Evolutionary conservation across 108 stramenopile species (phyloP).

Genomic region (Cyclotella sp.): DNA sequence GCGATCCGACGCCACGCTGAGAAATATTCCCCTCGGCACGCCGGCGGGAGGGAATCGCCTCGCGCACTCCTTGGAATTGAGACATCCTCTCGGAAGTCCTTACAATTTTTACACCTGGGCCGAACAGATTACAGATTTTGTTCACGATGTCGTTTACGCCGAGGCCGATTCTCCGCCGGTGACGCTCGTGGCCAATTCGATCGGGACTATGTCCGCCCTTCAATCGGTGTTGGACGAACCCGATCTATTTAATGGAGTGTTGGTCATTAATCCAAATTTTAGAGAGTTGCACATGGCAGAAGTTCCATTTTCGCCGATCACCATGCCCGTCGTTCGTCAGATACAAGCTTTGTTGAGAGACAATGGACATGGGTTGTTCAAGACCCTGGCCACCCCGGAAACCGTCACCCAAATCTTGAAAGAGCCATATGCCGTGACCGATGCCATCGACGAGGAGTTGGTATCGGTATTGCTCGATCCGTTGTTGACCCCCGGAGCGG

Average conservation of each 20-base stretch:
- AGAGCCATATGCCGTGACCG: constrained; percentile 82
- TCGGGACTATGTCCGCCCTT: constrained; percentile 86
- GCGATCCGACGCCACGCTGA: constrained; percentile 41
- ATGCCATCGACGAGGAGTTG: constrained; percentile 90
- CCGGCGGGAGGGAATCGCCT: constrained; percentile 55
- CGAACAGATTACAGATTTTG: constrained; percentile 80
- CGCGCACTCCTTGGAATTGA: constrained; percentile 60
- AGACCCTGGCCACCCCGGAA: constrained; percentile 75
- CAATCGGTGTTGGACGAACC: constrained; percentile 89
- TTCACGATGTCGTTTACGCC: constrained; percentile 52
- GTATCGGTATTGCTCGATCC: constrained; percentile 88
- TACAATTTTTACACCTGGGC: constrained; percentile 96
- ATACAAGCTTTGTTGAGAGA: constrained; percentile 79
- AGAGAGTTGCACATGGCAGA: constrained; percentile 91
- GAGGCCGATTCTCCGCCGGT: constrained; percentile 20
- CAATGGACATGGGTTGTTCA: constrained; percentile 83
- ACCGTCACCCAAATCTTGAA: constrained; percentile 88
- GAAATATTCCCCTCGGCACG: constrained; percentile 67
- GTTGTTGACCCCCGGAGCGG: constrained; percentile 81
- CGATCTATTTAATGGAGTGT: constrained; percentile 69
- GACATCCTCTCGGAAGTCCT: constrained; percentile 71
- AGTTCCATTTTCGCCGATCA: constrained; percentile 66
- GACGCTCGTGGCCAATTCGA: constrained; percentile 91
- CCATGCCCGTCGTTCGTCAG: constrained; percentile 77
- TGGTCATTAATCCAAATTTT: constrained; percentile 86